Evolutionary conservation across 495 filamentous ascomycete species (phyloP).

Genomic region (Amphirosellinia nigrospora): DNA sequence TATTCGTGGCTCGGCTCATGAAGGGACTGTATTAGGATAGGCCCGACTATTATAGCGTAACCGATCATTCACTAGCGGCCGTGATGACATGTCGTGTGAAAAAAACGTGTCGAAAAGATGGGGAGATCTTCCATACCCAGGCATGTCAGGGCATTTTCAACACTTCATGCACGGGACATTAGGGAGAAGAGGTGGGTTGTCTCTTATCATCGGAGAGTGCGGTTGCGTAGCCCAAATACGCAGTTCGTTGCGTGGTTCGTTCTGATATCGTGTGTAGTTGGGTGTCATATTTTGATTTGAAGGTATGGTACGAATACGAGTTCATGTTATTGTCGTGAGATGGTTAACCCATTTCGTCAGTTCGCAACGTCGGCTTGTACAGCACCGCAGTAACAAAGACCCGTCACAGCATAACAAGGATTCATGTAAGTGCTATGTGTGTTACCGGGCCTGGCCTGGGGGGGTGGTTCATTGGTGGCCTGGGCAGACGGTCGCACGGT

Average conservation of each 20-base stretch:
- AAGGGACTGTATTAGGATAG: neutral
- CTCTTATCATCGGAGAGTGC: neutral
- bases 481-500: constrained; percentile 19
- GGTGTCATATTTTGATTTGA: too few species aligned
- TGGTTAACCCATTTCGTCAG: neutral
- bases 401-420: neutral
- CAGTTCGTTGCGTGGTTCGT: constrained; percentile 3
- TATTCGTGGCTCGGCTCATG: neutral
- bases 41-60: neutral
- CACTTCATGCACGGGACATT: constrained; percentile 12
- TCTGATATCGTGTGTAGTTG: constrained; percentile 1
- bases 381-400: neutral
- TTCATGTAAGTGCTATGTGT: neutral
- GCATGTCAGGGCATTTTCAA: constrained; percentile 12
- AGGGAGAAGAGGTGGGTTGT: neutral
- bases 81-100: neutral
- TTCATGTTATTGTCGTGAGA: neutral
- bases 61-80: neutral
- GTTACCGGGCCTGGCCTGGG: too few species aligned
- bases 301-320: too few species aligned
- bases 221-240: constrained; percentile 8
- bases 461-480: constrained; percentile 15
- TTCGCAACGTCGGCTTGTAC: constrained; percentile 1
- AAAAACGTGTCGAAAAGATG: neutral
- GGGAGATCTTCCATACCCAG: neutral